Evolutionary conservation across 345 rosid genomes (phyloP), one percentile per base, ranked within the genome.

Genomic region (Arabis hirsuta): DNA sequence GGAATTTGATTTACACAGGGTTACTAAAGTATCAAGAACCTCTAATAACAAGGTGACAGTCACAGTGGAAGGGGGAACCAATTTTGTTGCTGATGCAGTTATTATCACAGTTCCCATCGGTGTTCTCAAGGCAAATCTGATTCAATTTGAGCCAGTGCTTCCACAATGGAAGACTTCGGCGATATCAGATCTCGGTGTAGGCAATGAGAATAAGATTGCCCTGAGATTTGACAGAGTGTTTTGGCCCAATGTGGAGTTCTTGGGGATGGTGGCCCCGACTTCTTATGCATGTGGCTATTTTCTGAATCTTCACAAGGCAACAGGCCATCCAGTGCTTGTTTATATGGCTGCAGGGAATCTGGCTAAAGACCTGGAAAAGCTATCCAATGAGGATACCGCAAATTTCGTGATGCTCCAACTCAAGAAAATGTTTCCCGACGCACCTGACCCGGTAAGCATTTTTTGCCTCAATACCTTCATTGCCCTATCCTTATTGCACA

Each of bases 281-380:
- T 89, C 97, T 54, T 74, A 89, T 66, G 78, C 90, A 0, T 91
- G 97, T 65, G 96, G 97, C 70, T 91, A 91, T 76, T 89, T 91
- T 72, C 89, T 89, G 65, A 91, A 89, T 78, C 91, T 87, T 62
- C 90, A 91, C 77, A 91, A 91, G 73, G 94, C 96, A 29, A 91
- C 94, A 2, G 94, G 94, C 20, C 83, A 89, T 73, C 94, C 90
- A 10, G 89, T 89, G 41, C 97, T 91, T 13, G 90, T 91, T 60
- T 91, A 87, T 51, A 89, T 91, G 97, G 90, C 90, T 55, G 93
- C 97, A 4, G 94, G 97, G 20, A 85, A 88, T 66, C 82, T 86
- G 65, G 96, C 96, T 2, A 34, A 73, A 46, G 90, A 89, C 78
- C 83, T 91, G 0, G 97, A 91, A 80, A 77, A 86, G 80, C 84